These are phyloP conservation scores for Oryza meyeriana DNA, from an alignment of 176 grass and related monocot species.

Conservation along the genomic window DNA sequence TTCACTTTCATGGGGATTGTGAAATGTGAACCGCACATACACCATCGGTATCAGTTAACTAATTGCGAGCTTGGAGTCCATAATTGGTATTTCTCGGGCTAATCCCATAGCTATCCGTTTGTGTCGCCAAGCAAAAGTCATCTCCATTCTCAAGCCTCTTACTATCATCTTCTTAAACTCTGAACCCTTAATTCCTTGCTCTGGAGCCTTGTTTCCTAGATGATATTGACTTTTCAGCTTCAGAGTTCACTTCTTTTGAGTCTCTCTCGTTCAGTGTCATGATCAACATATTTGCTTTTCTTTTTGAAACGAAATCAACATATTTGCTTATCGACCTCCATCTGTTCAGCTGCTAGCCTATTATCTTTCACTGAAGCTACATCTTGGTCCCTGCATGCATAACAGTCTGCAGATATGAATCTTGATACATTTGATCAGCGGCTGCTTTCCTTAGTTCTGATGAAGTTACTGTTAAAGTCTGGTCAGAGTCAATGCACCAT, in stretches of 20 bases:
- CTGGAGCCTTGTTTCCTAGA: not conserved
- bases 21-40: conserved; percentile 17
- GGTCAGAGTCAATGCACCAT: conserved; percentile 29
- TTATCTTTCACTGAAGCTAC: not conserved
- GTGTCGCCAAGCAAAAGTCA: not conserved
- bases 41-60: conserved; percentile 53
- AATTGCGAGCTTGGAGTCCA: conserved; percentile 20
- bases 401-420: not conserved
- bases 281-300: no score
- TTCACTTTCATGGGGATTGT: conserved; percentile 53
- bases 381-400: not conserved
- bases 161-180: not conserved
- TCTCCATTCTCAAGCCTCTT: not conserved
- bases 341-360: not conserved
- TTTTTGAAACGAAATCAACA: no score
- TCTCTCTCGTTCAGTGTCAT: not conserved
- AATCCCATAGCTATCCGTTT: conserved; percentile 16
- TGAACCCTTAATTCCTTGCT: not conserved
- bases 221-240: not conserved
- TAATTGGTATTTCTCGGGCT: conserved; percentile 26
- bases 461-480: not conserved
- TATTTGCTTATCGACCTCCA: not conserved
- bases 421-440: not conserved
- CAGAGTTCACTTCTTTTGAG: not conserved
- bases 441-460: conserved; percentile 19